A percentile compares a stretch with the other conserved stretches of the same genome.
phyloP scores from a whole-genome alignment of 1,284 basidiomycete genomes.

The Peniophora sp. region DNA sequence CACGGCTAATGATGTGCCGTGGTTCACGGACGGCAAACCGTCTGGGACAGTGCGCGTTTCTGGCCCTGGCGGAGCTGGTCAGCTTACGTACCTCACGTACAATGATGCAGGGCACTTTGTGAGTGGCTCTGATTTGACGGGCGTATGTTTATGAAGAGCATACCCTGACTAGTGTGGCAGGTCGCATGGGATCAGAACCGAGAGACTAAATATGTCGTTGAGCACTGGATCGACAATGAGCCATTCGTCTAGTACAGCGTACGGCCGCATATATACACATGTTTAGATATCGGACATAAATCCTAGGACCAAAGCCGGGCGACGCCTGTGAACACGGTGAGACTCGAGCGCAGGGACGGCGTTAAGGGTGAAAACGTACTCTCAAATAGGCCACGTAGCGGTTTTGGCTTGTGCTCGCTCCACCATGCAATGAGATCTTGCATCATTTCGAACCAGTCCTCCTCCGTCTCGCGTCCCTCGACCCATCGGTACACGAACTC shows the following conservation, averaged over 20 bases:
- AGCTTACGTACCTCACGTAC: constrained; percentile 9
- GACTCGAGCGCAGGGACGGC: no score
- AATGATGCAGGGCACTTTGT: constrained; percentile 21
- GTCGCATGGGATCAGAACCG: constrained; percentile 16
- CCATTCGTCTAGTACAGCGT: constrained; percentile 8
- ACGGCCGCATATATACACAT: no score
- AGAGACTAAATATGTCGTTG: constrained; percentile 17
- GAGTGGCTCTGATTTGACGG: constrained; percentile 5
- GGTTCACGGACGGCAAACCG: constrained; percentile 12
- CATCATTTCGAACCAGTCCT: neutral
- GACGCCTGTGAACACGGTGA: no score
- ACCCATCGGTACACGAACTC: neutral
- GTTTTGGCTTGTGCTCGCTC: neutral
- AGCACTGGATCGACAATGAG: constrained; percentile 16
- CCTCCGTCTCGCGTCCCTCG: neutral
- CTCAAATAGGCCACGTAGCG: no score
- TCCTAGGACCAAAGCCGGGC: no score
- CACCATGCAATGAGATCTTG: neutral
- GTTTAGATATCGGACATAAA: no score
- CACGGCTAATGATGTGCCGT: constrained; percentile 17
- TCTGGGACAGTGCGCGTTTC: constrained; percentile 20
- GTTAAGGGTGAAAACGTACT: no score
- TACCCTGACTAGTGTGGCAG: constrained; percentile 5
- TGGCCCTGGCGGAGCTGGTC: constrained; percentile 20
- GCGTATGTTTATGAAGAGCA: neutral